phyloP scores from a whole-genome alignment of 2,329 filamentous ascomycete species.

The Chaetomium globosum region DNA sequence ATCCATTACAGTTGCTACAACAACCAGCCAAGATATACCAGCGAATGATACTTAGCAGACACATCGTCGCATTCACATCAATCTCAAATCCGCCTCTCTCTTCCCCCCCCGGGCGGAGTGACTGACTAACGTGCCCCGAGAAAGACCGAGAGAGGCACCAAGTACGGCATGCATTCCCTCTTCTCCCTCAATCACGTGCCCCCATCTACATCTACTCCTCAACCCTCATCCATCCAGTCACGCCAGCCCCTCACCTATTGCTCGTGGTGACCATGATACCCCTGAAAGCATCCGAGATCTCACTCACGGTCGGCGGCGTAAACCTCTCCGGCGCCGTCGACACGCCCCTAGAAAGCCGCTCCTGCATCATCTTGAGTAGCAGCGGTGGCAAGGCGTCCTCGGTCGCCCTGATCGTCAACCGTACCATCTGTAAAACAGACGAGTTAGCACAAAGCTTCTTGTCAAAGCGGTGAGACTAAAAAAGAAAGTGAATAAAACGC shows the following conservation, averaged over 20 bases:
- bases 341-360: conserved; percentile 65
- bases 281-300: conserved; percentile 60
- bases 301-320: conserved; percentile 49
- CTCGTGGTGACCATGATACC: conserved; percentile 55
- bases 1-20: conserved; percentile 1
- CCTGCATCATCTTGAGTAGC: conserved; percentile 84
- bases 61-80: neutral
- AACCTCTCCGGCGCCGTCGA: conserved; percentile 47
- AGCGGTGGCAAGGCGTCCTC: conserved; percentile 84
- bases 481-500: conserved; percentile 43
- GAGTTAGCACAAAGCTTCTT: conserved; percentile 31
- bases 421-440: conserved; percentile 76
- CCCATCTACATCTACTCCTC: conserved; percentile 2
- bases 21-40: conserved; percentile 4
- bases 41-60: neutral
- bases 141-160: neutral
- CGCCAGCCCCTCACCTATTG: conserved; percentile 20
- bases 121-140: neutral
- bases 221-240: neutral
- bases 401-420: conserved; percentile 89
- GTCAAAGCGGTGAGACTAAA: neutral
- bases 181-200: neutral
- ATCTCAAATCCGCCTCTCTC: neutral
- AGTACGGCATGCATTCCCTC: conserved; percentile 2
- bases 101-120: neutral